Percentiles rank a stretch among this genome's conserved stretches.
Conservation (phyloP, 1,139 yeast genomes). For the Arxiozyma slooffiae region DNA sequence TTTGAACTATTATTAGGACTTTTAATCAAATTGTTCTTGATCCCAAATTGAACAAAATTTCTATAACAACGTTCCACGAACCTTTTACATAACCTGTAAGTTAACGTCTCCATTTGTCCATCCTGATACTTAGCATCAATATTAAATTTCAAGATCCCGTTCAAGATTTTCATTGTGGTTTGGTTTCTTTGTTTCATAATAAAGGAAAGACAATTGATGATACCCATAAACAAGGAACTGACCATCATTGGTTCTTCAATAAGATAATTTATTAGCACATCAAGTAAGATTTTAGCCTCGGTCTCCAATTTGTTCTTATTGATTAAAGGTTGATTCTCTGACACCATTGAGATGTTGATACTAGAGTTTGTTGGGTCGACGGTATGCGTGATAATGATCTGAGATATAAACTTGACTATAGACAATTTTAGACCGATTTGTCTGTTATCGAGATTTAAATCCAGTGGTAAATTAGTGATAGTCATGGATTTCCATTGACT, state of each 20-base stretch:
- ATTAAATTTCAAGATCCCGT: conserved; percentile 36
- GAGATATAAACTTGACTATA: conserved; percentile 60
- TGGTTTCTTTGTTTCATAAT: conserved; percentile 51
- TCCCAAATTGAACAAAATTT: conserved; percentile 38
- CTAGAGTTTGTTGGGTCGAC: conserved; percentile 4
- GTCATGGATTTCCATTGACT: conserved; percentile 29
- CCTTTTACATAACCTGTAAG: conserved; percentile 36
- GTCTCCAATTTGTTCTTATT: conserved; percentile 48
- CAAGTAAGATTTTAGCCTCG: conserved; percentile 64
- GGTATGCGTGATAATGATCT: conserved; percentile 62
- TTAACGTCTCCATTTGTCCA: conserved; percentile 31
- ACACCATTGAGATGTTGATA: conserved; percentile 51
- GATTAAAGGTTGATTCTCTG: conserved; percentile 59
- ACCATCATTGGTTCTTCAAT: conserved; percentile 45
- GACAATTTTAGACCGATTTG: conserved; percentile 54
- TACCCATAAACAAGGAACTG: conserved; percentile 47
- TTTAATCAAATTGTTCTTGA: conserved; percentile 31
- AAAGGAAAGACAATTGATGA: conserved; percentile 43
- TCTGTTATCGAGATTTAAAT: conserved; percentile 34
- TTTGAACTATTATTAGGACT: conserved; percentile 12
- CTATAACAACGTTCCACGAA: conserved; percentile 41
- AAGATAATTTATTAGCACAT: conserved; percentile 48
- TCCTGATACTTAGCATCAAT: conserved; percentile 33
- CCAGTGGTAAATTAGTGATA: neutral
- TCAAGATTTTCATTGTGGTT: conserved; percentile 37